Percentiles rank a stretch among this genome's conserved stretches.
phyloP scores from a whole-genome alignment of 441 rosid species.

The Erodium chrysanthum region DNA sequence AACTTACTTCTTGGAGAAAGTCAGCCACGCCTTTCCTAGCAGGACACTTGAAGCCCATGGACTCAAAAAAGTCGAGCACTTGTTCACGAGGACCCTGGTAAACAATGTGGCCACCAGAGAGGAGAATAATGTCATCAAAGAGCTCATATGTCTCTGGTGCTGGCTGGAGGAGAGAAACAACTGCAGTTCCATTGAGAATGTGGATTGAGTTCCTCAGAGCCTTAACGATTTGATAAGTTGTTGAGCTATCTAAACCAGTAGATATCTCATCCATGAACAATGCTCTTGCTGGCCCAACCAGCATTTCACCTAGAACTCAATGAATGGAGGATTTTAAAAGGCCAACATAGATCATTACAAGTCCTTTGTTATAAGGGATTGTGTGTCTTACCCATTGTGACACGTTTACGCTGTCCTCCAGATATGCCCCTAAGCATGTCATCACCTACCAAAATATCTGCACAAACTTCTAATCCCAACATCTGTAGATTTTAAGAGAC shows the following conservation, averaged over 20 bases:
- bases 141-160: slow-evolving; percentile 82
- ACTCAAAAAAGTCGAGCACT: slow-evolving; percentile 61
- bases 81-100: slow-evolving; percentile 75
- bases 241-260: slow-evolving; percentile 83
- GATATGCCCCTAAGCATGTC: slow-evolving; percentile 83
- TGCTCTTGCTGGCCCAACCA: slow-evolving; percentile 68
- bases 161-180: slow-evolving; percentile 87
- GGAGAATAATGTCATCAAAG: slow-evolving; percentile 77
- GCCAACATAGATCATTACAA: no score
- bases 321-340: not conserved
- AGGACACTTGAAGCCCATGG: slow-evolving; percentile 77
- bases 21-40: slow-evolving; percentile 81
- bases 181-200: slow-evolving; percentile 63
- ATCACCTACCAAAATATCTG: slow-evolving; percentile 68
- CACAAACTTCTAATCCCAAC: slow-evolving; percentile 71
- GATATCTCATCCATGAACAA: slow-evolving; percentile 91
- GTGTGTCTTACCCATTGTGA: slow-evolving; percentile 53
- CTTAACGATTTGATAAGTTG: slow-evolving; percentile 72
- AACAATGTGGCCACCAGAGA: slow-evolving; percentile 60
- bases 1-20: slow-evolving; percentile 61
- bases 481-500: slow-evolving; percentile 29
- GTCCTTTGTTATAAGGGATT: no score
- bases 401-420: slow-evolving; percentile 81
- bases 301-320: slow-evolving; percentile 50
- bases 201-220: slow-evolving; percentile 53